Evolutionary conservation across 805 yeast species (phyloP).

Genomic region (Schizosaccharomyces pombe): DNA sequence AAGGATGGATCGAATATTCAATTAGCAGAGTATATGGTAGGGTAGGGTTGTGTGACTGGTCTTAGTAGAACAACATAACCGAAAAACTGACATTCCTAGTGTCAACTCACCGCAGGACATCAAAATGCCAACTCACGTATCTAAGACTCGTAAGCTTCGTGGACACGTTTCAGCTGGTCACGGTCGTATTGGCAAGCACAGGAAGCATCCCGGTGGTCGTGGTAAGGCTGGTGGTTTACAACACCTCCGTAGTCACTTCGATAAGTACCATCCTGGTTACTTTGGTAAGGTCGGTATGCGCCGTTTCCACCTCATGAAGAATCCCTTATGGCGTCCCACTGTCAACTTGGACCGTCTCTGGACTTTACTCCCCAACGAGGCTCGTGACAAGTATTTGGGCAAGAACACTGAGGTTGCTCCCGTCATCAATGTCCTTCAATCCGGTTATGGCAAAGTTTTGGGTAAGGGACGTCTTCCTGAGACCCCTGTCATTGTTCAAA

Average conservation of each 20-base stretch:
- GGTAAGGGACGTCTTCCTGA: constrained; percentile 97
- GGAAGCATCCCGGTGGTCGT: constrained; percentile 8
- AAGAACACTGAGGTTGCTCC: constrained; percentile 63
- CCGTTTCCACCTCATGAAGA: constrained; percentile 27
- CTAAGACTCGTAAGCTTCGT: constrained; percentile 98
- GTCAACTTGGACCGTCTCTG: constrained; percentile 96
- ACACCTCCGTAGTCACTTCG: constrained; percentile 99
- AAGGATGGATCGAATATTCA: too few species aligned
- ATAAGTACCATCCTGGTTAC: constrained; percentile 99
- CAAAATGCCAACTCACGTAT: constrained; percentile 13
- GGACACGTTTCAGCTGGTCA: constrained; percentile 99
- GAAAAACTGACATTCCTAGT: not conserved
- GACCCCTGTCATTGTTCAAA: constrained; percentile 97
- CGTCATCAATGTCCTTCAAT: constrained; percentile 20
- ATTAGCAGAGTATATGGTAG: too few species aligned
- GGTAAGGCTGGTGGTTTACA: constrained; percentile 99
- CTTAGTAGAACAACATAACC: not conserved
- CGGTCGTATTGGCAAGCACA: constrained; percentile 53
- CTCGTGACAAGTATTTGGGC: constrained; percentile 82
- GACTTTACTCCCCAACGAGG: constrained; percentile 82
- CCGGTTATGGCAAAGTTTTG: constrained; percentile 96
- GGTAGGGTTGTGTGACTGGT: not conserved
- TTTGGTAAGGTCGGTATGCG: constrained; percentile 99
- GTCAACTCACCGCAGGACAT: constrained; percentile 3
- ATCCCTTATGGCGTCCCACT: constrained; percentile 94